Evolutionary conservation across 2,329 filamentous ascomycete species (phyloP), one percentile per base, ranked within the genome.

Genomic region (Polychaeton citri): DNA sequence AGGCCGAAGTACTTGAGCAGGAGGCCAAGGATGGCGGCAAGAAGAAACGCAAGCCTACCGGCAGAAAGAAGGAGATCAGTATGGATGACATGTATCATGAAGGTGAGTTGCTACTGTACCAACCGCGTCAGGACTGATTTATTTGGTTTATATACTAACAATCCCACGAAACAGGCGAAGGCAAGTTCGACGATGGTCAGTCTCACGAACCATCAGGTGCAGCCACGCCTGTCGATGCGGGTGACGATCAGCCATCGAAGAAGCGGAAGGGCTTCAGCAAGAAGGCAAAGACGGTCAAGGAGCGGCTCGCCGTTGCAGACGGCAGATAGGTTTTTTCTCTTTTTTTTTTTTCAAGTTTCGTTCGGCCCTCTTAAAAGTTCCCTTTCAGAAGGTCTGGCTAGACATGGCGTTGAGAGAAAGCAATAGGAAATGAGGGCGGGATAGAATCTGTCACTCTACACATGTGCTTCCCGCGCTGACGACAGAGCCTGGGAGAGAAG

Each of bases 41-140:
- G 43, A 76, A 62, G 21, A 73, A 71, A 57, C 65, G 64, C 41
- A 65, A 65, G 43, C 62, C 61, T 40, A 50, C 47, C 4, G 56
- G 52, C 24, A 72, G 74, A 50, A 88, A 81, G 50, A 71, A 66
- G 58, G 74, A 78, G 56, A 63, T 78, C 44, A 76, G 70, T 52
- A 64, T 96, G 60, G 90, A 96, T 58, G 88, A 95, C 55, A 86
- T 98, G 83, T 98, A 98, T 64, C 90, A 98, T 58, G 90, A 98
- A 71, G 90, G 90, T 94, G 60, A 77, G 83, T 64, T 36, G 34
- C 40, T 48, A 34, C 30, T 32, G 12, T 16, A 51, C 38, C 8
- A 5, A 13, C 9, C 8, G 8, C 21, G 8, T 13, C 21, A 26
- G 8, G 21, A n/a, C 13, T 8, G 13, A 8, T 26, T 13, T 8